Base-by-base conservation (phyloP, 192 early-diverging fungal species). In the Podila minutissima region DNA sequence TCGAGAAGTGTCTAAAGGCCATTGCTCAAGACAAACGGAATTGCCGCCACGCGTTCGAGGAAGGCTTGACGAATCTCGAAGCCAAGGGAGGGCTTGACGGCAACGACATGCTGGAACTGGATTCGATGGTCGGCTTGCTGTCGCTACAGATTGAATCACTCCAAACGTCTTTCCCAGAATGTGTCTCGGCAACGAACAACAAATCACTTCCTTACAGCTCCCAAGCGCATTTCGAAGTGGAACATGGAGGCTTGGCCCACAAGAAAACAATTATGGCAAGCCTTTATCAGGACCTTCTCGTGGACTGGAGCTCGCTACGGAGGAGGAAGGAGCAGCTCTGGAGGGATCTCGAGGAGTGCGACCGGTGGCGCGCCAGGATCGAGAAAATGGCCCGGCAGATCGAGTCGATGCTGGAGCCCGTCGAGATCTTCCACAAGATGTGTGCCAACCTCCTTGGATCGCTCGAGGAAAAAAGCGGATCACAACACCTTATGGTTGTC, bases 361-460 rank as follows among this genome's bases (percentile, higher is more conserved):
- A 73, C 53, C 71, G 77, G 19, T 81, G 77, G 77, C 59, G 77
- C 9, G 64, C 71, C 37, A 33, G 71, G 41, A 69, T 81, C 15
- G 77, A 81, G 46, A 81, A 81, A 66, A 72, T 81, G 77, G 77
- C 77, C 20, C 71, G 62, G 26, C 77, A 81, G 60, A 81, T 81
- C 49, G 77, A 81, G 49, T 53, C 66, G 12, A 81, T 81, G 77
- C 51, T 81, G 32, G 77, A 81, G 26, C 77, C 77, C 33, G 77
- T 81, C 15, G 77, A 81, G 62, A 66, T 81, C 22, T 81, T 81
- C 22, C 66, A 81, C 57, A 72, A 66, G 71, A 68, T 72, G 71
- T 81, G 77, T 58, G 22, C 57, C 46, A 72, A 81, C 49, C 49
- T 81, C n/a, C 57, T 73, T 7, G 59, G 41, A 73, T 50, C 26